Evolutionary conservation across 257 asterid species (phyloP), one percentile per base, ranked within the genome.

Genomic region (Nicotiana tabacum): DNA sequence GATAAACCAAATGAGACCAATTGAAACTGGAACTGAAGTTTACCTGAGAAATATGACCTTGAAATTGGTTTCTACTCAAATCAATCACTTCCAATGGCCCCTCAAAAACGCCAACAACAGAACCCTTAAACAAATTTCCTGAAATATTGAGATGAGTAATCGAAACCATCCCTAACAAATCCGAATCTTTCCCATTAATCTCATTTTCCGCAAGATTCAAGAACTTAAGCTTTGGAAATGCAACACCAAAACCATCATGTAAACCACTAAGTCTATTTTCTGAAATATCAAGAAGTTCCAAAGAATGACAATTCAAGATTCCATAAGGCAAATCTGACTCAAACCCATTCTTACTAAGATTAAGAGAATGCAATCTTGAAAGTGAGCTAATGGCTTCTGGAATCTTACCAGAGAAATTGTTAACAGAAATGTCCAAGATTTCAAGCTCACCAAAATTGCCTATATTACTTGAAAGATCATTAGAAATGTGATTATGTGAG

Each of bases 1-100:
- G 87, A 88, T 92, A 88, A 82, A 86, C 79, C 95, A 96, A 86
- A 83, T 79, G 89, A 67, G 92, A 88, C 92, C 94, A 91, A 72
- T 85, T 77, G 86, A 91, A 95, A 61, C 81, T 84, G 58, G 97
- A 87, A 46, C 89, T 88, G 85, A 87, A 85, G 82, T 90, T 92
- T 89, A 94, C 98, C 97, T 92, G 88, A 88, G 94, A 84, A 88
- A 94, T 83, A 77, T 91, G 92, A 84, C 97, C 98, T 83, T 94
- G 91, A 87, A 94, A 93, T 78, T 89, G 98, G 88, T 96, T 96
- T 79, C 90, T 91, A 90, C 98, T 94, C 92, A 96, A 84, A 90
- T 96, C 99, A 86, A 96, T 48, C 89, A 92, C 96, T 89, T 91
- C 89, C 84, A 94, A 82, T 12, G 91, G 90, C 69, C 94, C 92